These are phyloP conservation scores for Zygosaccharomyces sapae DNA, from an alignment of 1,139 yeast species.

Conservation along the genomic window DNA sequence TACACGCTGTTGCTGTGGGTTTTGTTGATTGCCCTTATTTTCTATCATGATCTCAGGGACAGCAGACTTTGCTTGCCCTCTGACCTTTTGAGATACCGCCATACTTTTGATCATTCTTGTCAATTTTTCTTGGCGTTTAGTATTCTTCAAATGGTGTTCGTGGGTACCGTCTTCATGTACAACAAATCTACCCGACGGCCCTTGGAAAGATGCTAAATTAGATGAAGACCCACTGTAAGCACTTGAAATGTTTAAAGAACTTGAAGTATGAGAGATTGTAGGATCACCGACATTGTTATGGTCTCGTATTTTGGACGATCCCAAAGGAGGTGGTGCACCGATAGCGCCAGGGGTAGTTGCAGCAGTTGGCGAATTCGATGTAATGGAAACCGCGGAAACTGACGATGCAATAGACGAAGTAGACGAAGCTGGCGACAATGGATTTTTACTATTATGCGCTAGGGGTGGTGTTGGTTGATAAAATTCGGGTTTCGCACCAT, in stretches of 20 bases:
- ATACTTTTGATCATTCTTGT: slow-evolving; percentile 83
- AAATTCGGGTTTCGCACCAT: not conserved
- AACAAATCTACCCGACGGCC: slow-evolving; percentile 24
- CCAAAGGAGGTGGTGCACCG: not conserved
- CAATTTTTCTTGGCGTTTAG: slow-evolving; percentile 83
- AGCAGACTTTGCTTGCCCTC: slow-evolving; percentile 80
- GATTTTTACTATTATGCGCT: slow-evolving; percentile 4
- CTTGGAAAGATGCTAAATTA: slow-evolving; percentile 1
- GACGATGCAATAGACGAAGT: slow-evolving; percentile 15
- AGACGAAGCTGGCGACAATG: slow-evolving; percentile 13
- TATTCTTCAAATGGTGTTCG: slow-evolving; percentile 70
- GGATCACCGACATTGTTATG: slow-evolving; percentile 1
- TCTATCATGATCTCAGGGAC: slow-evolving; percentile 63
- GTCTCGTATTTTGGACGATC: slow-evolving; percentile 13
- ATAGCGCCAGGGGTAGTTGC: slow-evolving; percentile 8
- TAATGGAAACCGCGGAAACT: slow-evolving; percentile 13
- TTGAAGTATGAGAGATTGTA: slow-evolving; percentile 3
- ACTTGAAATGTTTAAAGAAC: slow-evolving; percentile 6
- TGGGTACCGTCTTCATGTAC: slow-evolving; percentile 61
- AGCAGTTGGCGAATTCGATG: slow-evolving; percentile 15
- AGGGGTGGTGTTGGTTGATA: not conserved
- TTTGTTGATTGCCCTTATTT: slow-evolving; percentile 16
- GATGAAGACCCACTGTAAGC: slow-evolving; percentile 6
- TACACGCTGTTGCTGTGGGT: slow-evolving; percentile 8
- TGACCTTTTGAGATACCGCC: slow-evolving; percentile 71